Conservation (phyloP, 1,284 basidiomycete genomes). For the Bondarzewia mesenterica region DNA sequence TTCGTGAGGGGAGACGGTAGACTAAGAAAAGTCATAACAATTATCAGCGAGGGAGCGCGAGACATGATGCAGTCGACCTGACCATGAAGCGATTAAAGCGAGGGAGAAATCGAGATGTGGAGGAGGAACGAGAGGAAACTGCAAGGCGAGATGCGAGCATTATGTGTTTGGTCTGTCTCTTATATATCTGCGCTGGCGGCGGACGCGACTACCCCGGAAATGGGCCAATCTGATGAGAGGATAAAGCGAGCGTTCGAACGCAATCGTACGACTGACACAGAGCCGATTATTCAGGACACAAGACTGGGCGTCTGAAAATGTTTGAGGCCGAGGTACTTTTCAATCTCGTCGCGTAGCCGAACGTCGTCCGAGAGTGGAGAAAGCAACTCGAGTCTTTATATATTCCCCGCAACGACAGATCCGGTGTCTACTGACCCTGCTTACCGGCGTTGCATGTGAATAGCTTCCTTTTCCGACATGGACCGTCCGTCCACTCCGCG, state of each 20-base stretch:
- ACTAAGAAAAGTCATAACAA: slow-evolving; percentile 16
- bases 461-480: neutral
- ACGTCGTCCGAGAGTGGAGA: neutral
- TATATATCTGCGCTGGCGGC: slow-evolving; percentile 3
- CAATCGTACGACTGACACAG: slow-evolving; percentile 20
- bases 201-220: slow-evolving; percentile 13
- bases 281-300: slow-evolving; percentile 3
- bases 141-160: slow-evolving; percentile 30
- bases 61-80: slow-evolving; percentile 9
- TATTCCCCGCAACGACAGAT: neutral
- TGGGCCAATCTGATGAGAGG: slow-evolving; percentile 13
- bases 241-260: slow-evolving; percentile 4
- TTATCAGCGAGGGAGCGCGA: neutral
- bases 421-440: neutral
- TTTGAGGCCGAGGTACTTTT: too few relatives aligned
- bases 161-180: slow-evolving; percentile 15
- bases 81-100: slow-evolving; percentile 26
- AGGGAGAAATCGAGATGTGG: slow-evolving; percentile 27
- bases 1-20: slow-evolving; percentile 54
- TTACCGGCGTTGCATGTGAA: too few relatives aligned
- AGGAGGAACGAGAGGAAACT: slow-evolving; percentile 30
- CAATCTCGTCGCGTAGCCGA: neutral
- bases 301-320: too few relatives aligned
- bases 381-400: too few relatives aligned
- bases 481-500: neutral